Conservation (phyloP, 148 eudicot species). For the Spergularia bocconei region DNA sequence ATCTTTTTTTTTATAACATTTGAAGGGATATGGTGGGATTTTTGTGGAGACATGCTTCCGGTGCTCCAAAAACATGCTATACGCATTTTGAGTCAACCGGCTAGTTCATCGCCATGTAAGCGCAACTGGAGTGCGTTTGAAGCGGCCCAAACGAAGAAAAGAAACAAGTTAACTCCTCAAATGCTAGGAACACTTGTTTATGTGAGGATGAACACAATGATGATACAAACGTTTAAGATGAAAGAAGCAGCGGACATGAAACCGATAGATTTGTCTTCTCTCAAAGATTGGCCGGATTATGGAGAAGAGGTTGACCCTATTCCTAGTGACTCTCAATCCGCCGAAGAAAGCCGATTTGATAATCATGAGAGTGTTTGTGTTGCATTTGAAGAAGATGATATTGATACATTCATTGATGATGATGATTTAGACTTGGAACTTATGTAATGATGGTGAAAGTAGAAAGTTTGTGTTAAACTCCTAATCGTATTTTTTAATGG, state of each 20-base stretch:
- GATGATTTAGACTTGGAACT: background rate
- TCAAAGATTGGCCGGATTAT: background rate
- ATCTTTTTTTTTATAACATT: background rate
- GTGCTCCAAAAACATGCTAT: background rate
- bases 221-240: background rate
- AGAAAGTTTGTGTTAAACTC: too few species aligned
- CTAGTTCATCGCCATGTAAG: background rate
- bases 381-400: background rate
- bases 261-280: background rate
- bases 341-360: background rate
- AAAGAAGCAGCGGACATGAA: background rate
- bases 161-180: background rate
- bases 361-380: background rate
- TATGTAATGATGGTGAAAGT: background rate
- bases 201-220: background rate
- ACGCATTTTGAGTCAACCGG: conserved; percentile 4
- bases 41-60: background rate
- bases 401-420: background rate
- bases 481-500: too few species aligned
- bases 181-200: background rate
- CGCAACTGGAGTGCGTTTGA: conserved; percentile 16
- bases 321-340: background rate
- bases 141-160: conserved; percentile 12
- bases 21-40: conserved; percentile 8
- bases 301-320: background rate